These are phyloP conservation scores for Yamadazyma aaseri DNA, from an alignment of 1,139 yeast species.

Conservation along the genomic window DNA sequence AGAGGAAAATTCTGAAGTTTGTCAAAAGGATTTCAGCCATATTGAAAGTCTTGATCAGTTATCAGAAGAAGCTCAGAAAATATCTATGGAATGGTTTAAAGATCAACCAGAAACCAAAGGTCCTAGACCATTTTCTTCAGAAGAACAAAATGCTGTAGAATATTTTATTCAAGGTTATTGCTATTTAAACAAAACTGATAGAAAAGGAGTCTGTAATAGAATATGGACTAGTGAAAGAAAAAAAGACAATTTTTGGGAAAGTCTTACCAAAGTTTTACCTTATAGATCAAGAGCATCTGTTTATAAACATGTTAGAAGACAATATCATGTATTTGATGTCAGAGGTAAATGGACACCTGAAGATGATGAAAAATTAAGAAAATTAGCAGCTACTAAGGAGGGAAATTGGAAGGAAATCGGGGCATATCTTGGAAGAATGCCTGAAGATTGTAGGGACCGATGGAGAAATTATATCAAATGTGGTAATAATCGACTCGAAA, in stretches of 20 bases:
- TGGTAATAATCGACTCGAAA: conserved; percentile 68
- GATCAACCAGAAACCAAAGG: conserved; percentile 33
- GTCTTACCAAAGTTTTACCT: conserved; percentile 72
- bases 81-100: conserved; percentile 40
- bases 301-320: conserved; percentile 87
- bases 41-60: conserved; percentile 32
- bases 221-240: conserved; percentile 86
- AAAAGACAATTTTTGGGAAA: conserved; percentile 89
- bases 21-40: conserved; percentile 25
- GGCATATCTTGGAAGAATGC: conserved; percentile 80
- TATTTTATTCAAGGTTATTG: conserved; percentile 70
- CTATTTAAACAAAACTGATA: conserved; percentile 54
- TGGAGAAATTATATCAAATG: conserved; percentile 95
- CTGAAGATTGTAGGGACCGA: conserved; percentile 94
- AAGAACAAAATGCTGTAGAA: conserved; percentile 71
- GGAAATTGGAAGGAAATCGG: conserved; percentile 90
- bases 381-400: conserved; percentile 62
- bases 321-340: conserved; percentile 80
- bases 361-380: conserved; percentile 68
- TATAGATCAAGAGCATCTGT: conserved; percentile 83
- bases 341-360: conserved; percentile 87
- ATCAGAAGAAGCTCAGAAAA: conserved; percentile 35
- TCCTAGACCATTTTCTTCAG: conserved; percentile 52
- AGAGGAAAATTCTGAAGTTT: background rate
- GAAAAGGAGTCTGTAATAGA: conserved; percentile 72